Percentiles rank a stretch among this genome's conserved stretches.
Evolutionary conservation across 2,329 filamentous ascomycete species (phyloP).

Genomic region (Mariannaea elegans): DNA sequence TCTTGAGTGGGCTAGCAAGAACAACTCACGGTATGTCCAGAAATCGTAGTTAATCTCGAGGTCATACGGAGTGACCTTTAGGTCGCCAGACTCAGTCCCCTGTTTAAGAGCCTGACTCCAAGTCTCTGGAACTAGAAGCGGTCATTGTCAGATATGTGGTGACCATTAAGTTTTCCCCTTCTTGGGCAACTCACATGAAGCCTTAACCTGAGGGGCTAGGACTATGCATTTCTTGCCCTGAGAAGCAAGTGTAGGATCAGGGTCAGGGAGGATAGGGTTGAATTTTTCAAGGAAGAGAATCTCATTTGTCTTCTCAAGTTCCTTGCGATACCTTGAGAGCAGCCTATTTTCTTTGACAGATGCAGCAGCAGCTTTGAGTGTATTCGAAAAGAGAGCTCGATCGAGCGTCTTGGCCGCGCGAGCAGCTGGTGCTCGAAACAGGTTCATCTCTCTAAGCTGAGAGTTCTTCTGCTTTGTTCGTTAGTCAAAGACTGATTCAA

Average conservation of each 20-base stretch:
- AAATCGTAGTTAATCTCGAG: constrained; percentile 83
- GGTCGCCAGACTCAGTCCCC: constrained; percentile 72
- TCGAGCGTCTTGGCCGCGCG: constrained; percentile 84
- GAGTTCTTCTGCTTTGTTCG: constrained; percentile 36
- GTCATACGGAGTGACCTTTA: constrained; percentile 79
- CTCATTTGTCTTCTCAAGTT: constrained; percentile 72
- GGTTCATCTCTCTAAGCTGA: constrained; percentile 56
- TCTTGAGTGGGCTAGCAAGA: not conserved
- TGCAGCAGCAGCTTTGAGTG: constrained; percentile 79
- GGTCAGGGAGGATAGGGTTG: constrained; percentile 69
- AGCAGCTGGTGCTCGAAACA: constrained; percentile 77
- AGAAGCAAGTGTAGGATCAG: constrained; percentile 60
- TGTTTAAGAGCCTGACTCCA: constrained; percentile 78
- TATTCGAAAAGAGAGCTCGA: constrained; percentile 82
- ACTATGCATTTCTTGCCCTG: constrained; percentile 70
- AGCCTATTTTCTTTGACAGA: constrained; percentile 78
- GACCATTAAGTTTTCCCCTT: not conserved
- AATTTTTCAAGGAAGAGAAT: constrained; percentile 72
- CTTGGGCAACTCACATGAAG: constrained; percentile 52
- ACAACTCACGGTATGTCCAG: constrained; percentile 78
- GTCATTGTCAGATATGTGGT: not conserved
- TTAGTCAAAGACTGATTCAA: not conserved
- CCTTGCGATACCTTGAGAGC: constrained; percentile 75
- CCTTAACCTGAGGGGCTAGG: constrained; percentile 64
- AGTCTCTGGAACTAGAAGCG: constrained; percentile 63